Base-by-base conservation (phyloP, 768 basidiomycete species). In the Mrakia frigida region DNA sequence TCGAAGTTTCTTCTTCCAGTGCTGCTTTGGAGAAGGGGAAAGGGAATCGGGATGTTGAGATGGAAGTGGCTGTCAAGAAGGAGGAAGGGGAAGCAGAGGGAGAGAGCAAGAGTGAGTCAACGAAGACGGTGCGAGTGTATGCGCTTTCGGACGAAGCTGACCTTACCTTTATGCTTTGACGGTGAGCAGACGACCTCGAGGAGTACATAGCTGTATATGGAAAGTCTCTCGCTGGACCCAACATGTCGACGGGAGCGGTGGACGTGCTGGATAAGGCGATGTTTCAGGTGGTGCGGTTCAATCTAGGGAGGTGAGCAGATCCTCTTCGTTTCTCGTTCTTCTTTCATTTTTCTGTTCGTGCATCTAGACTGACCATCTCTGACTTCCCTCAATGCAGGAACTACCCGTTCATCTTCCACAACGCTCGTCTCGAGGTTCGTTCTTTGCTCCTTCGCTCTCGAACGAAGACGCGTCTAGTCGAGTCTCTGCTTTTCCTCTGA, bases 381-480 rank as follows among this genome's bases (percentile, higher is more conserved):
- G 35, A 25, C 1, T 68, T 0, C 23, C 37, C 13, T 39, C 16
- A 11, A 14, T 43, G 25, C 7, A 68, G 65, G 65, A 68, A 41
- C 25, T 68, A 68, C 37, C 65, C 65, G 0, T 68, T 68, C 25
- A n/a, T 68, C 39, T 68, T 68, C 37, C 35, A 68, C 65, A 39
- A 68, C 33, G 37, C 65, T 41, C 39, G 25, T 25, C 65, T 68
- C 21, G 65, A 68, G 65, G 65, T 68, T 7, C 65, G 65, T 41
- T 39, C n/a, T 31, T 18, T 46, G 14, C 35, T 39, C 39, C 23
- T 37, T 25, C 21, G 2, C 39, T 37, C 14, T 3, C 18, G 5
- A 13, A 3, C 61, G 18, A 21, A 33, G 11, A 31, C 60, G 60
- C n/a, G n/a, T 16, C 60, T 28, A 16, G 33, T 61, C 28, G 28